These are phyloP conservation scores for Hypoxylon lienhwacheense DNA, from an alignment of 495 filamentous ascomycete species.

Conservation along the genomic window DNA sequence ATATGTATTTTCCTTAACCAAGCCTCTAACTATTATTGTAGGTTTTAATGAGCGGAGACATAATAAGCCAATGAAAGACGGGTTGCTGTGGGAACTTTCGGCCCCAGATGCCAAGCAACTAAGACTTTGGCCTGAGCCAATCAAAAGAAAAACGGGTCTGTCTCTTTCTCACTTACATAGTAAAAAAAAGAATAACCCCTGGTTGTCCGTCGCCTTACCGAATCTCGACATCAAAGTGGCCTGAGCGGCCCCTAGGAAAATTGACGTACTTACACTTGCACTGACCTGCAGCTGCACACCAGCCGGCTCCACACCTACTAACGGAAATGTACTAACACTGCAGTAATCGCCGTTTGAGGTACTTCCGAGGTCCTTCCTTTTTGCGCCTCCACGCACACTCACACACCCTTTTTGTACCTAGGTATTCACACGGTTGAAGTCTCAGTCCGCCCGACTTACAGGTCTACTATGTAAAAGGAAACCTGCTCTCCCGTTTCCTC, in stretches of 20 bases:
- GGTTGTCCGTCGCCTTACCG: conserved; percentile 22
- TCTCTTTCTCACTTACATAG: not conserved
- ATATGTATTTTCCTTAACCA: conserved; percentile 17
- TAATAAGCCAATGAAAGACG: conserved; percentile 13
- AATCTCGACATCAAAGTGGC: conserved; percentile 23
- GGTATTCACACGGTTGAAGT: conserved; percentile 6
- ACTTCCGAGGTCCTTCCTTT: conserved; percentile 17
- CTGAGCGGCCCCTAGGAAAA: conserved; percentile 21
- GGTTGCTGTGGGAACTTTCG: conserved; percentile 23
- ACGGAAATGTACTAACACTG: conserved; percentile 10
- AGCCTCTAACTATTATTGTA: conserved; percentile 13
- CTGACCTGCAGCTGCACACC: conserved; percentile 10
- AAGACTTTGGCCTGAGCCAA: conserved; percentile 22
- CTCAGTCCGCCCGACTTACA: conserved; percentile 16
- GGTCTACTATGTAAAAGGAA: not conserved
- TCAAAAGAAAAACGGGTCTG: not conserved
- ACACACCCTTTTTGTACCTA: conserved; percentile 1
- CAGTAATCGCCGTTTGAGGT: not conserved
- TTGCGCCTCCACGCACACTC: not conserved
- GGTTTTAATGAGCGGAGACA: conserved; percentile 1
- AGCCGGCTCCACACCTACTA: conserved; percentile 9
- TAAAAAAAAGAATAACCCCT: conserved; percentile 3
- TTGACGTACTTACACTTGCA: conserved; percentile 9
- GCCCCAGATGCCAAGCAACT: conserved; percentile 27
- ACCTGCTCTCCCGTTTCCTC: conserved; percentile 11